Percentiles rank a stretch among this genome's conserved stretches.
Evolutionary conservation across 1,139 yeast species (phyloP).

Genomic region (Yamadazyma atmosphaerica): DNA sequence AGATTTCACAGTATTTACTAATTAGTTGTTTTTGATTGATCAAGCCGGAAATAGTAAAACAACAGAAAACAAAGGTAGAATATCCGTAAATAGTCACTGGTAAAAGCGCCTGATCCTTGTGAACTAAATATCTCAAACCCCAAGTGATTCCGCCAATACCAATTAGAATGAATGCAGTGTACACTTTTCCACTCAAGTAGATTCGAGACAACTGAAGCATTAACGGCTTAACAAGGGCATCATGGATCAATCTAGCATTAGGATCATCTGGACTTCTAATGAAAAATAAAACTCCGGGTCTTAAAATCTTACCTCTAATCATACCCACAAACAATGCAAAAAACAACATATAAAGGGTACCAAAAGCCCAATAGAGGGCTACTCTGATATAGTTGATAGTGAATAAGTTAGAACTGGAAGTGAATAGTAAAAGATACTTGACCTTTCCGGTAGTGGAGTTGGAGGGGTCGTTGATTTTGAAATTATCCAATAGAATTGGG

Average conservation of each 20-base stretch:
- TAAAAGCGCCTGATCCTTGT: constrained; percentile 22
- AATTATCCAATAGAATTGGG: constrained; percentile 44
- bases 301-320: constrained; percentile 68
- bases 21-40: constrained; percentile 17
- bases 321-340: constrained; percentile 87
- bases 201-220: constrained; percentile 72
- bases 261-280: constrained; percentile 96
- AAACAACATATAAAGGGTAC: constrained; percentile 83
- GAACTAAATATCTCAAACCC: constrained; percentile 41
- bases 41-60: constrained; percentile 10
- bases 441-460: constrained; percentile 5
- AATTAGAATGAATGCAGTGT: constrained; percentile 66
- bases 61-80: constrained; percentile 7
- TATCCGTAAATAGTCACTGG: constrained; percentile 22
- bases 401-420: constrained; percentile 24
- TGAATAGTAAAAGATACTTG: constrained; percentile 19
- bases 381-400: constrained; percentile 23
- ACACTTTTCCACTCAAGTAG: constrained; percentile 71
- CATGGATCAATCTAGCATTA: constrained; percentile 82
- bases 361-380: constrained; percentile 64
- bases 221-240: constrained; percentile 79
- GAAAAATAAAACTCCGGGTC: constrained; percentile 89
- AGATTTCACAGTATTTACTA: constrained; percentile 41
- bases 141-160: constrained; percentile 75
- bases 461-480: constrained; percentile 12